Evolutionary conservation across 495 filamentous ascomycete species (phyloP), one percentile per base, ranked within the genome.

Genomic region (Hypomontagnella monticulosa): DNA sequence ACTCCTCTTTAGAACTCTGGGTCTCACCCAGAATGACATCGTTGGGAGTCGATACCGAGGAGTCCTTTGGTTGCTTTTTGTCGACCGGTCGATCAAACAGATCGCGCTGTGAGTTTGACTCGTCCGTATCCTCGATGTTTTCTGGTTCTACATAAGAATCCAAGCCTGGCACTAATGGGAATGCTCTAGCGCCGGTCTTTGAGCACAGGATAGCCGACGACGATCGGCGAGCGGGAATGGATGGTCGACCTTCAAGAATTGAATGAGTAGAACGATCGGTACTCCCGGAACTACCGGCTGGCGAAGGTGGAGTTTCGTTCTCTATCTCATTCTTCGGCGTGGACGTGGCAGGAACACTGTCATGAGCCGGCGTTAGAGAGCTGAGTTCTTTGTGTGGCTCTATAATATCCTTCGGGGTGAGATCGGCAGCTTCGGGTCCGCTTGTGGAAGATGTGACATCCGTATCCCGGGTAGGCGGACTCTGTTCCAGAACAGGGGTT

Each of bases 91-190:
- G 46, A 48, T 47, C 50, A 8, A 42, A 49, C 16, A 36, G n/a
- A 23, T 32, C 46, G 3, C 40, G 20, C 5, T 14, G 33, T 50
- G 16, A 37, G 14, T 42, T 14, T 37, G 19, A 27, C 34, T 38
- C 60, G 16, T 48, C 27, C 4, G 38, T 14, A 18, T 63, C 51
- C 18, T 54, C 57, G 10, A 23, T 32, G 14, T 14, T 20, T n/a
- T 53, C 57, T 14, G 43, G 23, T 12, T 61, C 61, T 18, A 23
- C 18, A 18, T 49, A 57, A 44, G 47, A 20, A 36, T 66, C 47
- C 4, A 52, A 15, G 5, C 43, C 43, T n/a, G 66, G 66, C 8
- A 74, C 41, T 14, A 72, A 52, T 51, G 71, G 71, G n/a, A 69
- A 74, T 33, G 55, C 48, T 52, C 69, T 60, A 30, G 61, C 55